phyloP scores from a whole-genome alignment of 2,329 filamentous ascomycete species.

The Alternaria rosae region DNA sequence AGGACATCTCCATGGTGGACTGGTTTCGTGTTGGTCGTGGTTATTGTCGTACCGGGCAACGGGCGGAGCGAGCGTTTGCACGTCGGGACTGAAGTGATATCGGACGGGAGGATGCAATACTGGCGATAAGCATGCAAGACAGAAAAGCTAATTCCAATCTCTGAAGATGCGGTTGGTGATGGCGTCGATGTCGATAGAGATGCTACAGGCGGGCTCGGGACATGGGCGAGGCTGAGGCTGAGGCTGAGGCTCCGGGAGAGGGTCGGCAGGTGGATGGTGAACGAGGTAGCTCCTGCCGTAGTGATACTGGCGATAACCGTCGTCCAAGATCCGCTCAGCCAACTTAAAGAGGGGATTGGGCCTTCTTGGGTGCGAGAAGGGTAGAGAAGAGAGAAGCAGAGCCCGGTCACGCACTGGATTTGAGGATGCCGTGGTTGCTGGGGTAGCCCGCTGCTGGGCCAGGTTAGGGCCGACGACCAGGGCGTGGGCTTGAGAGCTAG shows the following conservation, averaged over 20 bases:
- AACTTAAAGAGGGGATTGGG: constrained; percentile 31
- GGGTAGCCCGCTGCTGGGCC: constrained; percentile 32
- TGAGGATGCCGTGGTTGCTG: constrained; percentile 44
- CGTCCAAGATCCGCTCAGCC: constrained; percentile 30
- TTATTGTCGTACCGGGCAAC: constrained; percentile 62
- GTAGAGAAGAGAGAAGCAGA: constrained; percentile 39
- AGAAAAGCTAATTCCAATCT: constrained; percentile 52
- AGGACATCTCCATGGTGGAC: constrained; percentile 83
- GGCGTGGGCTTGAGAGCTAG: constrained; percentile 35
- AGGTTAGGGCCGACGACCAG: constrained; percentile 33
- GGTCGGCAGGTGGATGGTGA: constrained; percentile 31
- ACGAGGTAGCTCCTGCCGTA: constrained; percentile 36
- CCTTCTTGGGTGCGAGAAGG: constrained; percentile 53
- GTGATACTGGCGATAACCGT: constrained; percentile 25
- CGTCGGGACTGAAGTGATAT: constrained; percentile 26
- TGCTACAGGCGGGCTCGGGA: constrained; percentile 29
- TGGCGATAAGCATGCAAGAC: constrained; percentile 49
- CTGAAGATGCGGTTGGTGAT: constrained; percentile 47
- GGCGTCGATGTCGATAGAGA: constrained; percentile 20
- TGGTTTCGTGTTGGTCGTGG: constrained; percentile 50
- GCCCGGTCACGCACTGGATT: constrained; percentile 45
- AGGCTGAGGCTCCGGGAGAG: neutral
- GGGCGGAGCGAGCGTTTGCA: constrained; percentile 32
- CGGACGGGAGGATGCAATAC: constrained; percentile 22
- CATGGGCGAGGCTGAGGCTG: constrained; percentile 22